phyloP scores from a whole-genome alignment of 2,329 filamentous ascomycete genomes.

The Xylaria sp. region DNA sequence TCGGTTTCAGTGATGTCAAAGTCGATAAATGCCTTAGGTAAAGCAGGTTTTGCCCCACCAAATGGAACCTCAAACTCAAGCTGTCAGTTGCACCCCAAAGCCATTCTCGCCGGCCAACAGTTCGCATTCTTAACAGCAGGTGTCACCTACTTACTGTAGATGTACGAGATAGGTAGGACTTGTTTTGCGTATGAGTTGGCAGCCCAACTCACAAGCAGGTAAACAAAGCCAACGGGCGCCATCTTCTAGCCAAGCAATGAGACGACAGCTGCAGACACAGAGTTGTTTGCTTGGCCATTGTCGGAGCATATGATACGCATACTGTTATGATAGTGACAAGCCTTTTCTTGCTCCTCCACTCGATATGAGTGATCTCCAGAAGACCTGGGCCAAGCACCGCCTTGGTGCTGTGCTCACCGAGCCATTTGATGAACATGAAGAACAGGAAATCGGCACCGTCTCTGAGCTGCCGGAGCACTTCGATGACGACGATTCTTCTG shows the following conservation, averaged over 20 bases:
- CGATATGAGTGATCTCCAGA: slow-evolving; percentile 81
- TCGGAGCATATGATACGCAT: slow-evolving; percentile 9
- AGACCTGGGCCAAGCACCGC: slow-evolving; percentile 78
- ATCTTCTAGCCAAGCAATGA: slow-evolving; percentile 9
- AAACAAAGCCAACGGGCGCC: neutral
- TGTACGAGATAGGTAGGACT: neutral
- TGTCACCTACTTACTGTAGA: no score
- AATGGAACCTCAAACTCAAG: slow-evolving; percentile 13
- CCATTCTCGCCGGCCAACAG: no score
- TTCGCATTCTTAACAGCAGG: no score
- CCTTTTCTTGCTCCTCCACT: slow-evolving; percentile 7
- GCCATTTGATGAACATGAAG: slow-evolving; percentile 58
- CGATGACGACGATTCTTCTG: slow-evolving; percentile 73
- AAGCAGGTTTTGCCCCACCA: slow-evolving; percentile 24
- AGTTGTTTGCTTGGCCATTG: neutral
- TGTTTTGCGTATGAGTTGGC: slow-evolving; percentile 7
- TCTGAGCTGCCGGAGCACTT: slow-evolving; percentile 51
- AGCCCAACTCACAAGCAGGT: slow-evolving; percentile 4
- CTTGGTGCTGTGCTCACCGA: slow-evolving; percentile 62
- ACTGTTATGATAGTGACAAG: slow-evolving; percentile 22
- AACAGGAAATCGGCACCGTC: slow-evolving; percentile 52
- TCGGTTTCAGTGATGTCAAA: slow-evolving; percentile 22
- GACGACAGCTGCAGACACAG: neutral
- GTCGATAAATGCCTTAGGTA: slow-evolving; percentile 9
- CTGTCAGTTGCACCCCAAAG: slow-evolving; percentile 2